These are phyloP conservation scores for Populus hybrid DNA, from an alignment of 441 rosid species.

Conservation along the genomic window DNA sequence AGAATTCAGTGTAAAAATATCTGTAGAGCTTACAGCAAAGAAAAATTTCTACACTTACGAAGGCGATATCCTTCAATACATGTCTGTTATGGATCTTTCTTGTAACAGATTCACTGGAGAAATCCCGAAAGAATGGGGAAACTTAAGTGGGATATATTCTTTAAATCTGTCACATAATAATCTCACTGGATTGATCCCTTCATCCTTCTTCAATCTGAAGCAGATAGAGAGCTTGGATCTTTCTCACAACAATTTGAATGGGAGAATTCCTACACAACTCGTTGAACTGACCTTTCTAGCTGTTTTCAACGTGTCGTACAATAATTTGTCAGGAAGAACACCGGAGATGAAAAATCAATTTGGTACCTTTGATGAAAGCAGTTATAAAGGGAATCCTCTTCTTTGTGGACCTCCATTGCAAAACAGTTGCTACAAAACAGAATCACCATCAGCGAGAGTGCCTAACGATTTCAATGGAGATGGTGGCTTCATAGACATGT, in stretches of 20 bases:
- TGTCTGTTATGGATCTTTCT: constrained; percentile 16
- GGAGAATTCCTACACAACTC: constrained; percentile 10
- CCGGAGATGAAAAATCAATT: constrained; percentile 22
- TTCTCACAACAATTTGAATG: constrained; percentile 16
- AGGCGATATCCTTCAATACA: constrained; percentile 3
- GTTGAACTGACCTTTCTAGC: neutral
- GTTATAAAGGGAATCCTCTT: constrained; percentile 21
- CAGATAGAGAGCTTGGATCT: constrained; percentile 19
- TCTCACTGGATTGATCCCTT: constrained; percentile 10
- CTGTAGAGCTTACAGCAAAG: neutral
- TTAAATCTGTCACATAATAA: constrained; percentile 19
- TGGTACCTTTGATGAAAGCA: constrained; percentile 15
- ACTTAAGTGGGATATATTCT: neutral
- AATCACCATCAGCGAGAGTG: neutral
- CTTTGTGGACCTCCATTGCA: constrained; percentile 24
- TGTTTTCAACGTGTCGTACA: constrained; percentile 21
- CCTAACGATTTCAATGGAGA: neutral
- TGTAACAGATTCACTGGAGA: constrained; percentile 12
- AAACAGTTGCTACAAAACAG: neutral
- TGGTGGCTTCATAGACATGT: neutral
- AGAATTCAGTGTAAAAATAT: neutral
- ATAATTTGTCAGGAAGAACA: constrained; percentile 16
- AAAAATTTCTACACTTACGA: neutral
- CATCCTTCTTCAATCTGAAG: neutral
- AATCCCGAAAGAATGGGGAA: neutral